Evolutionary conservation across 1,284 basidiomycete species (phyloP).

Genomic region (Ceratobasidium sp.): DNA sequence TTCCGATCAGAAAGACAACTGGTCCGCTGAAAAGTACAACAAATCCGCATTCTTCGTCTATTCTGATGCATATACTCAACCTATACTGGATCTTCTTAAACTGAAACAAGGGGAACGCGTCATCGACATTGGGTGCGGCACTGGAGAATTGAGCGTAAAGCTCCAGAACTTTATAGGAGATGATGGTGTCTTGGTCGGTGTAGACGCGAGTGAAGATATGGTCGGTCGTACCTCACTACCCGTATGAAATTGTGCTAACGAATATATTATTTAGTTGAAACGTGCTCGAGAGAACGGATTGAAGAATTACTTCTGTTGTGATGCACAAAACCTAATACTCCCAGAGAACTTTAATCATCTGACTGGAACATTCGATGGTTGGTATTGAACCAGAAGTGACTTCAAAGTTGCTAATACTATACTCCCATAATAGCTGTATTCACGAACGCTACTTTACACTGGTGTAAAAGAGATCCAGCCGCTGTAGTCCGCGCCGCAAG

Average conservation of each 20-base stretch:
- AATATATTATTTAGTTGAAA: slow-evolving; percentile 56
- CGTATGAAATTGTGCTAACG: not conserved
- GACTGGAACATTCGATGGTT: slow-evolving; percentile 56
- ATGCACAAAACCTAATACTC: slow-evolving; percentile 59
- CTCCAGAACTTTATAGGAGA: slow-evolving; percentile 63
- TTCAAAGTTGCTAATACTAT: not conserved
- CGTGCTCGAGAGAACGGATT: slow-evolving; percentile 63
- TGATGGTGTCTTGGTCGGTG: slow-evolving; percentile 66
- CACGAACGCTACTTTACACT: slow-evolving; percentile 80
- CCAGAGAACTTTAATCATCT: slow-evolving; percentile 46
- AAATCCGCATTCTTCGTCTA: slow-evolving; percentile 74
- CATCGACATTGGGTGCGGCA: slow-evolving; percentile 83
- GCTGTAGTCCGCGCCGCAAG: slow-evolving; percentile 68
- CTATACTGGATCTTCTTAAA: slow-evolving; percentile 68
- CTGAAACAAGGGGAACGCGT: slow-evolving; percentile 71
- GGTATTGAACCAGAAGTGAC: not conserved
- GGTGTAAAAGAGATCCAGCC: slow-evolving; percentile 77
- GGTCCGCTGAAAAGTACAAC: slow-evolving; percentile 66
- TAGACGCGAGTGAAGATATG: slow-evolving; percentile 77
- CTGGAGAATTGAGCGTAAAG: slow-evolving; percentile 72
- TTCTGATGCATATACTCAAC: slow-evolving; percentile 65
- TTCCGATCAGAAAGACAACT: slow-evolving; percentile 47
- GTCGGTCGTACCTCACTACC: too few species aligned
- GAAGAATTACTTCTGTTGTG: slow-evolving; percentile 57
- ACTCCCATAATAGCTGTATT: slow-evolving; percentile 61